Percentiles rank a stretch among this genome's conserved stretches.
Conservation (phyloP, 805 yeast species). For the Kazachstania psychrophila region DNA sequence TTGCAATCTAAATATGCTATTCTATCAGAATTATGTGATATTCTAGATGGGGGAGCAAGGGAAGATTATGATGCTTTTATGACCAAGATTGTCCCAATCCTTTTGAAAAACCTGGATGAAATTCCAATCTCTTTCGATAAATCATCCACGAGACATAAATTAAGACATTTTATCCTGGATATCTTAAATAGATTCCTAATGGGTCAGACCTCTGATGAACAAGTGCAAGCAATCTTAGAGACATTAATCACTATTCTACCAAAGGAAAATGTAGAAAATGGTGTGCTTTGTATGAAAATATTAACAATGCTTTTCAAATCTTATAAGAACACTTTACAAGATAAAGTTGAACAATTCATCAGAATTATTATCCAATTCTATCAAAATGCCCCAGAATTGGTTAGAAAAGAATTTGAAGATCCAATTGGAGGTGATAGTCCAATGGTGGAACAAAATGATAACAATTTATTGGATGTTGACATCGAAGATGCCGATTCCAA, state of each 20-base stretch:
- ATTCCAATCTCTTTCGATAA: slow-evolving; percentile 67
- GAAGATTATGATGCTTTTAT: slow-evolving; percentile 75
- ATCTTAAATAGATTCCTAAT: slow-evolving; percentile 71
- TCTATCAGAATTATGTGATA: slow-evolving; percentile 75
- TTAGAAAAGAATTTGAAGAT: slow-evolving; percentile 55
- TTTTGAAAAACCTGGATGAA: slow-evolving; percentile 49
- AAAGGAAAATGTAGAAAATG: slow-evolving; percentile 90
- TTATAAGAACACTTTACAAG: slow-evolving; percentile 57
- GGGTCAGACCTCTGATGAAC: slow-evolving; percentile 72
- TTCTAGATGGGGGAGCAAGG: slow-evolving; percentile 74
- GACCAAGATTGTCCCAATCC: slow-evolving; percentile 58
- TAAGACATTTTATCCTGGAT: slow-evolving; percentile 69
- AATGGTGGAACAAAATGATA: slow-evolving; percentile 2
- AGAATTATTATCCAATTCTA: slow-evolving; percentile 68
- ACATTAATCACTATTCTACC: slow-evolving; percentile 49
- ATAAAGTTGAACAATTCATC: slow-evolving; percentile 70
- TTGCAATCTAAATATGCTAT: slow-evolving; percentile 54
- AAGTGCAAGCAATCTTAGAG: slow-evolving; percentile 51
- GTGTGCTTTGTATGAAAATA: slow-evolving; percentile 81
- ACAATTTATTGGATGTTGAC: slow-evolving; percentile 5
- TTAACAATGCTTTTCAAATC: slow-evolving; percentile 79
- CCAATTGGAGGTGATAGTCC: slow-evolving; percentile 4
- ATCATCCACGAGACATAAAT: slow-evolving; percentile 61
- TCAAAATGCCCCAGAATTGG: slow-evolving; percentile 67
- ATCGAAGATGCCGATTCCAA: slow-evolving; percentile 4